Conservation (phyloP, 2,329 filamentous ascomycete species). For the Alternaria sp. region DNA sequence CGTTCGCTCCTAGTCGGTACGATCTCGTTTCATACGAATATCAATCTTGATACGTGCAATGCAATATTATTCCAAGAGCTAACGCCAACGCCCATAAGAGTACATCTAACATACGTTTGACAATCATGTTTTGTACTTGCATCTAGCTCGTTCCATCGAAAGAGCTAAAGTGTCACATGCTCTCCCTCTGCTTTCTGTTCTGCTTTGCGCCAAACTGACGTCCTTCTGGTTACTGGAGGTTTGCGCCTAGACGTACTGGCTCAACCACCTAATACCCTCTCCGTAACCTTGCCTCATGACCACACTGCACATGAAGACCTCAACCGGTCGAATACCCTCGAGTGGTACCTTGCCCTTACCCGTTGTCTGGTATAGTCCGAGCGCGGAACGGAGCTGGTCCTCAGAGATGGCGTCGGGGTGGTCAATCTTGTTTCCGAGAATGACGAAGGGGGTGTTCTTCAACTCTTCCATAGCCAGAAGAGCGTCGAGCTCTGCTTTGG, state of each 20-base stretch:
- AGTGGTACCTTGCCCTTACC: conserved; percentile 51
- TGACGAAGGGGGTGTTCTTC: conserved; percentile 91
- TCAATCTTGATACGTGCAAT: conserved; percentile 2
- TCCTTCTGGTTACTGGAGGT: neutral
- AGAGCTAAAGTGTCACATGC: conserved; percentile 5
- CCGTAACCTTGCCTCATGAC: conserved; percentile 86
- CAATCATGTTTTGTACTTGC: conserved; percentile 15
- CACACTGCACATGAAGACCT: conserved; percentile 97
- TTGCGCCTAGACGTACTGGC: conserved; percentile 49
- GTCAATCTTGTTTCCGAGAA: conserved; percentile 99
- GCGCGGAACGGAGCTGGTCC: conserved; percentile 89
- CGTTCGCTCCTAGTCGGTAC: neutral
- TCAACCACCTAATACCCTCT: conserved; percentile 54
- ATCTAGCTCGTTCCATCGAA: conserved; percentile 1
- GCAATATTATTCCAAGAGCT: conserved; percentile 26
- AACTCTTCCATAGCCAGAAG: conserved; percentile 97
- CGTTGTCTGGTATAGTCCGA: conserved; percentile 82
- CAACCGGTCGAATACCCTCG: conserved; percentile 66
- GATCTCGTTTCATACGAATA: neutral
- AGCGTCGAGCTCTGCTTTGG: conserved; percentile 94
- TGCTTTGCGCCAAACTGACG: neutral
- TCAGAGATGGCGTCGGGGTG: conserved; percentile 95
- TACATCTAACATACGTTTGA: conserved; percentile 18
- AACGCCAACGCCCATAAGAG: conserved; percentile 28
- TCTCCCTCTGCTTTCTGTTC: neutral